phyloP scores from a whole-genome alignment of 2,329 filamentous ascomycete genomes.

The Exophiala lecanii-corni region DNA sequence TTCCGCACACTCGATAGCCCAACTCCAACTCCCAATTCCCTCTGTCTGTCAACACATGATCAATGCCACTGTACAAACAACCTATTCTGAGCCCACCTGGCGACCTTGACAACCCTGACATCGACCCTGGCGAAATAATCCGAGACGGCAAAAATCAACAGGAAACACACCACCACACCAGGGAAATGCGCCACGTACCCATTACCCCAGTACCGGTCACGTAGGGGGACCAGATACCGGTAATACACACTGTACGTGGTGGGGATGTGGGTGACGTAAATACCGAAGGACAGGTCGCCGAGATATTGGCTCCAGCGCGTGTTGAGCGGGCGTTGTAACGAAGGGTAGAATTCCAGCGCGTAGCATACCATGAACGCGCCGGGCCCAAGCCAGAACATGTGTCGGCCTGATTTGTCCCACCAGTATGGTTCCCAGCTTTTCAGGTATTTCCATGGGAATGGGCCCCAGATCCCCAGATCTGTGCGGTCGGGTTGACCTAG shows the following conservation, averaged over 20 bases:
- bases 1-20: no score
- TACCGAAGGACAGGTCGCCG: slow-evolving; percentile 43
- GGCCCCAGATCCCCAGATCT: neutral
- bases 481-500: slow-evolving; percentile 7
- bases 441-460: slow-evolving; percentile 4
- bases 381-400: slow-evolving; percentile 40
- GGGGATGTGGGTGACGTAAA: slow-evolving; percentile 41
- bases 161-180: neutral
- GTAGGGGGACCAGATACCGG: slow-evolving; percentile 1
- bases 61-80: slow-evolving; percentile 1
- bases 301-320: slow-evolving; percentile 41
- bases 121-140: slow-evolving; percentile 1
- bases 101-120: neutral
- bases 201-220: slow-evolving; percentile 3
- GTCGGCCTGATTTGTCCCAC: slow-evolving; percentile 35
- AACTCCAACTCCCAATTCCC: no score
- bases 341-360: slow-evolving; percentile 38
- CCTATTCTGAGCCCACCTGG: neutral
- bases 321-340: slow-evolving; percentile 40
- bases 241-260: slow-evolving; percentile 1
- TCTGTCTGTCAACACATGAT: no score
- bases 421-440: neutral
- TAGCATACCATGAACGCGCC: slow-evolving; percentile 39
- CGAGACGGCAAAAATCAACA: neutral
- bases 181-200: slow-evolving; percentile 1